These are phyloP conservation scores for Calonectria montana DNA, from an alignment of 2,329 filamentous ascomycete genomes.

Conservation along the genomic window DNA sequence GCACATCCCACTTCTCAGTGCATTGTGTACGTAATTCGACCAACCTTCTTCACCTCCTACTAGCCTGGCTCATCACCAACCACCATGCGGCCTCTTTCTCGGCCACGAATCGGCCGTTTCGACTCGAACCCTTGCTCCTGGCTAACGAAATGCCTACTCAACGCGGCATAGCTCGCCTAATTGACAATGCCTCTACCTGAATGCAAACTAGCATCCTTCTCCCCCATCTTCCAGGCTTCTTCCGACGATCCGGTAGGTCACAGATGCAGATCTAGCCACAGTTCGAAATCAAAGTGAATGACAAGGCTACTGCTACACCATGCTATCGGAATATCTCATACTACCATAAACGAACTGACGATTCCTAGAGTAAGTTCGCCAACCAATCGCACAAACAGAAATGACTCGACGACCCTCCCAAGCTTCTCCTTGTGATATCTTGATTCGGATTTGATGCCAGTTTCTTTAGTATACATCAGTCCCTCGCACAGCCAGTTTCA, in stretches of 20 bases:
- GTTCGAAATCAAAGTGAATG: conserved; percentile 23
- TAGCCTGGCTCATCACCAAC: conserved; percentile 21
- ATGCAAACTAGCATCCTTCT: not conserved
- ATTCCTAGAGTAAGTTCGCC: conserved; percentile 16
- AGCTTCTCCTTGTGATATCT: conserved; percentile 10
- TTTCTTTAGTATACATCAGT: not conserved
- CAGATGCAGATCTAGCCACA: not conserved
- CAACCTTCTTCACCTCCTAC: not conserved
- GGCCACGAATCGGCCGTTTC: conserved; percentile 8
- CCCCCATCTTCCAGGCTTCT: not conserved
- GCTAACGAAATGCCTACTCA: not conserved
- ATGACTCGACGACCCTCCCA: conserved; percentile 18
- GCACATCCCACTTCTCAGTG: not conserved
- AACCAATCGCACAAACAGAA: conserved; percentile 23
- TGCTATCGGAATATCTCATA: conserved; percentile 31
- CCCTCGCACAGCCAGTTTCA: not conserved
- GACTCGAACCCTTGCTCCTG: not conserved
- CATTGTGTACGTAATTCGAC: conserved; percentile 18
- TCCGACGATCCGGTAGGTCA: not conserved
- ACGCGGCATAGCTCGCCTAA: not conserved
- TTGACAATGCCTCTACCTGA: not conserved
- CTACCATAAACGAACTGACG: conserved; percentile 27
- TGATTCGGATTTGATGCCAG: not conserved
- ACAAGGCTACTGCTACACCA: conserved; percentile 35
- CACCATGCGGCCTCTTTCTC: conserved; percentile 9